Conservation (phyloP, 148 eudicot genomes). For the Silene conica region DNA sequence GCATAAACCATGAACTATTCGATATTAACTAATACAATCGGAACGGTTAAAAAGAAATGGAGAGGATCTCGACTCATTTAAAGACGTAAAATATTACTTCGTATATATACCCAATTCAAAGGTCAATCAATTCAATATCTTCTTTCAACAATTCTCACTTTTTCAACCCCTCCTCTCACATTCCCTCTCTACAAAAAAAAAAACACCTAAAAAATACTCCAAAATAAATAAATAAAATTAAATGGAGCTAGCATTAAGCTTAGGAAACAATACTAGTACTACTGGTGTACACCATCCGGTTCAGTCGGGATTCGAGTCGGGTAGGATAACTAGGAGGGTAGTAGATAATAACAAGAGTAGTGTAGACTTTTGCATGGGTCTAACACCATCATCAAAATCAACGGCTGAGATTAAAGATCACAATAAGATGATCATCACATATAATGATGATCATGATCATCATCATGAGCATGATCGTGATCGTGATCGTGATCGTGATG, state of each 20-base stretch:
- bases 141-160: background rate
- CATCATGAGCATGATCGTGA: no score
- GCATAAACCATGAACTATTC: no score
- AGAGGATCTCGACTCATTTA: no score
- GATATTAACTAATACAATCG: no score
- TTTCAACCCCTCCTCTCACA: background rate
- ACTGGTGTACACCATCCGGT: no score
- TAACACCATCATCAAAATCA: slow-evolving; percentile 17
- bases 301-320: no score
- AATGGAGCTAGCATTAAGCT: slow-evolving; percentile 35
- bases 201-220: no score
- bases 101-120: slow-evolving; percentile 16
- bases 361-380: slow-evolving; percentile 27
- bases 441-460: no score
- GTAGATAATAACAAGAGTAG: background rate
- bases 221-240: background rate
- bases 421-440: background rate
- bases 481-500: background rate
- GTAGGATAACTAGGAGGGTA: no score
- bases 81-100: no score
- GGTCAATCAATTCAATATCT: slow-evolving; percentile 5
- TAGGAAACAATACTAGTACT: slow-evolving; percentile 21
- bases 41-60: no score
- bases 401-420: slow-evolving; percentile 19
- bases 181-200: slow-evolving; percentile 4